phyloP scores from a whole-genome alignment of 1,284 basidiomycete species.

The Cutaneotrichosporon dermatis region DNA sequence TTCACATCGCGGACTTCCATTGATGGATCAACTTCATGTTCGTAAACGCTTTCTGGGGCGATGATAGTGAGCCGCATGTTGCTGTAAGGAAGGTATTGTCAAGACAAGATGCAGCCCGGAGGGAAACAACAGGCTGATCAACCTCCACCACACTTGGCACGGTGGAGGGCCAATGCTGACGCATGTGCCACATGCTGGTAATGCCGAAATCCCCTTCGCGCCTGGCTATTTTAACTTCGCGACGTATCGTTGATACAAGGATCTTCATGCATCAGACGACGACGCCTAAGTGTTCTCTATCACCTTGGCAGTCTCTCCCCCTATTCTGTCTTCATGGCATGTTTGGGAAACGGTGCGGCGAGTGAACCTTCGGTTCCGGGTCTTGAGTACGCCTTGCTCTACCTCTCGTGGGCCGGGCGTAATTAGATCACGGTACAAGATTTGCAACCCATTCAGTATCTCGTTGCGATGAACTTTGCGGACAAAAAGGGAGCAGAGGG shows the following conservation, averaged over 20 bases:
- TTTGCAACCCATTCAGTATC: too few species aligned
- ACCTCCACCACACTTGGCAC: slow-evolving; percentile 6
- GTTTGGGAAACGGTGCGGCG: slow-evolving; percentile 17
- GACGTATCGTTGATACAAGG: too few species aligned
- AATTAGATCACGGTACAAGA: slow-evolving; percentile 34
- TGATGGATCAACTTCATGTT: slow-evolving; percentile 74
- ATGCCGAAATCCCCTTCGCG: too few species aligned
- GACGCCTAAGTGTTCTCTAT: slow-evolving; percentile 30
- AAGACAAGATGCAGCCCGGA: too few species aligned
- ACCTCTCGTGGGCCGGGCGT: slow-evolving; percentile 35
- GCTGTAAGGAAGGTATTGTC: background rate
- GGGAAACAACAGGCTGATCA: background rate
- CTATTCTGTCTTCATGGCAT: background rate
- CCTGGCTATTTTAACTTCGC: too few species aligned
- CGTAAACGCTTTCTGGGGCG: slow-evolving; percentile 69
- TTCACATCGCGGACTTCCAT: slow-evolving; percentile 86
- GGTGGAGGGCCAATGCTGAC: too few species aligned
- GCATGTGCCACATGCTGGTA: too few species aligned
- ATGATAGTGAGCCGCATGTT: slow-evolving; percentile 74
- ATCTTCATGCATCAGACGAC: slow-evolving; percentile 32
- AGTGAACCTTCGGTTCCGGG: slow-evolving; percentile 18
- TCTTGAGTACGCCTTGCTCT: slow-evolving; percentile 45
- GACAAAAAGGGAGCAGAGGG: too few species aligned
- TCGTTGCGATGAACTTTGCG: too few species aligned
- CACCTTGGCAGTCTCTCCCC: slow-evolving; percentile 42